These are phyloP conservation scores for Penicillium lividum DNA, from an alignment of 495 filamentous ascomycete genomes.

Conservation along the genomic window DNA sequence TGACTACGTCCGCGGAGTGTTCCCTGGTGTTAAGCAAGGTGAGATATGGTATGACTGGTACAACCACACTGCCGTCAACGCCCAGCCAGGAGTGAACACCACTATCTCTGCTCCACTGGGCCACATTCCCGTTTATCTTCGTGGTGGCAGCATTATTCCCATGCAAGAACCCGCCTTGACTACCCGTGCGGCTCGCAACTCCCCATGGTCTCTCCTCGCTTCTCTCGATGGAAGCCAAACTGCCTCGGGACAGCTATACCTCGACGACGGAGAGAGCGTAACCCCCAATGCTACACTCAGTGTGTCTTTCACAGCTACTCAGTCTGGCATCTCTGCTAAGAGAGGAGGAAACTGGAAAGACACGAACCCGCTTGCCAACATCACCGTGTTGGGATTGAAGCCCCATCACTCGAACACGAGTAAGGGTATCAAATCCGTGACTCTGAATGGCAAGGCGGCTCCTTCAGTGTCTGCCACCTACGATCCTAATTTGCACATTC, in stretches of 20 bases:
- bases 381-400: constrained; percentile 66
- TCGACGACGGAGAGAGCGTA: constrained; percentile 83
- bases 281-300: constrained; percentile 55
- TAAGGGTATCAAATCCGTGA: constrained; percentile 42
- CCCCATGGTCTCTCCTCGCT: constrained; percentile 69
- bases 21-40: constrained; percentile 66
- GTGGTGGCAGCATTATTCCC: constrained; percentile 70
- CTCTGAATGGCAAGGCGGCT: constrained; percentile 51
- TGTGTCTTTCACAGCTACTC: constrained; percentile 57
- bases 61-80: constrained; percentile 54
- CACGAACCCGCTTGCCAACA: constrained; percentile 60
- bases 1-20: constrained; percentile 70
- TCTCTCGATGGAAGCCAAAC: constrained; percentile 57
- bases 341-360: constrained; percentile 59
- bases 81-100: constrained; percentile 61
- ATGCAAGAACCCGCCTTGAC: constrained; percentile 72
- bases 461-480: constrained; percentile 46
- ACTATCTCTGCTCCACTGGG: constrained; percentile 75
- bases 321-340: constrained; percentile 46
- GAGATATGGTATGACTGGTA: constrained; percentile 88
- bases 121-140: constrained; percentile 76
- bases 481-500: constrained; percentile 44
- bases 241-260: constrained; percentile 68
- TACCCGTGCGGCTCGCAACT: constrained; percentile 62
- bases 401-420: not conserved